Evolutionary conservation across 306 rosid genomes (phyloP), one percentile per base, ranked within the genome.

Genomic region (Vachellia pachyceras): DNA sequence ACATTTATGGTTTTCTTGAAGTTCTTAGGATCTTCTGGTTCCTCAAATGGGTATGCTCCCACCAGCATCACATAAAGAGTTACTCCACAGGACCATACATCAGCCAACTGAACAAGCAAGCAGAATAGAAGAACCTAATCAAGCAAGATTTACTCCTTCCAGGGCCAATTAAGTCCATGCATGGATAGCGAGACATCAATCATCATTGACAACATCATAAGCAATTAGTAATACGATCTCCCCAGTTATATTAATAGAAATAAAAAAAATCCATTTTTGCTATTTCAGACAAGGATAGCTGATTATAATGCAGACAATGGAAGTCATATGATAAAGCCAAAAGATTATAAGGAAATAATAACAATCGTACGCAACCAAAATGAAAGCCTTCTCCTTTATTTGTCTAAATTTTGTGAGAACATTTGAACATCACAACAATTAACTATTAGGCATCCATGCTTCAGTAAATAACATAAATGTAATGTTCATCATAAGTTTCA

Each of bases 51-150:
- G 57, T 89, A 85, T 23, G 86, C 85, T 79, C 90, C 90, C 60
- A 86, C 88, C 86, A 91, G 80, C 93, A 89, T 91, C 69, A 87
- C 84, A 82, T 91, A 91, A 45, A 91, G 89, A 40, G 90, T 89
- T 42, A 91, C 95, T 69, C 93, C 95, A 77, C 91, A 89, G 15
- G 93, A 91, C 95, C 95, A 91, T 57, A 91, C 81, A 86, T 89
- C 93, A 29, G 88, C 93, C 84, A 88, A 55, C 96, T 91, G 80
- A 78, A 86, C 17, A 74, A n/a, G 64, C 58, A 77, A 58, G 73
- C 69, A 70, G 9, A 15, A 67, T 18, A 77, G 10, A 22, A 54
- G n/a, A 80, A 50, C 44, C 42, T 70, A 29, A 45, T 70, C 75
- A 70, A 70, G 55, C 74, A 69, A 69, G 55, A 69, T 69, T 41